Conservation (phyloP, 2,329 filamentous ascomycete genomes). For the Chaetomium globosum region DNA sequence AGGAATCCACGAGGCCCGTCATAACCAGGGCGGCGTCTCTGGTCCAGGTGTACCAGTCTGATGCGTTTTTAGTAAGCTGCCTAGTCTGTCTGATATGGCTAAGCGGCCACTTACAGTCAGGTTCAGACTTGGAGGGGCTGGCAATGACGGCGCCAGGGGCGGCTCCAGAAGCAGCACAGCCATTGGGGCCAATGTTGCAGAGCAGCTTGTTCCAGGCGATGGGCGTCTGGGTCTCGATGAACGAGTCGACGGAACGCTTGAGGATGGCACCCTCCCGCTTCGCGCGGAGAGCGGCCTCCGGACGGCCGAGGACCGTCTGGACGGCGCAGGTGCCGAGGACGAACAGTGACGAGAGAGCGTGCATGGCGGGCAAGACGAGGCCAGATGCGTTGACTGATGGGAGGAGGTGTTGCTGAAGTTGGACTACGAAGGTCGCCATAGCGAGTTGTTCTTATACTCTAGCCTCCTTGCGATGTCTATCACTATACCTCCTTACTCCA, state of each 20-base stretch:
- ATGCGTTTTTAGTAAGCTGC: conserved; percentile 12
- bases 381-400: conserved; percentile 29
- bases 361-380: conserved; percentile 38
- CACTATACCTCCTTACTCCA: neutral
- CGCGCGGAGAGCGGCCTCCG: conserved; percentile 40
- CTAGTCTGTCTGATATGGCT: neutral
- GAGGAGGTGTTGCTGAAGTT: conserved; percentile 25
- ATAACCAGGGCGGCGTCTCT: conserved; percentile 72
- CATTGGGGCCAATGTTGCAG: conserved; percentile 62
- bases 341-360: conserved; percentile 53
- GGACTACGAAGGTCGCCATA: conserved; percentile 31
- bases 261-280: conserved; percentile 44
- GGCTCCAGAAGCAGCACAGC: conserved; percentile 54
- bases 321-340: conserved; percentile 56
- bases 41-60: conserved; percentile 80
- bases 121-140: conserved; percentile 56
- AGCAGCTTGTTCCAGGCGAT: conserved; percentile 56
- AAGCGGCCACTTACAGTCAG: conserved; percentile 54
- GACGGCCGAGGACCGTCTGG: conserved; percentile 55
- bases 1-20: conserved; percentile 69
- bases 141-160: conserved; percentile 59
- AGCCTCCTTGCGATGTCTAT: neutral
- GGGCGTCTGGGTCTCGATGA: conserved; percentile 55
- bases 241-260: conserved; percentile 56
- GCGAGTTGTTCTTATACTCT: conserved; percentile 23